Percentiles rank a stretch among this genome's conserved stretches.
Conservation (phyloP, 768 basidiomycete genomes). For the Agaricus subrufescens region DNA sequence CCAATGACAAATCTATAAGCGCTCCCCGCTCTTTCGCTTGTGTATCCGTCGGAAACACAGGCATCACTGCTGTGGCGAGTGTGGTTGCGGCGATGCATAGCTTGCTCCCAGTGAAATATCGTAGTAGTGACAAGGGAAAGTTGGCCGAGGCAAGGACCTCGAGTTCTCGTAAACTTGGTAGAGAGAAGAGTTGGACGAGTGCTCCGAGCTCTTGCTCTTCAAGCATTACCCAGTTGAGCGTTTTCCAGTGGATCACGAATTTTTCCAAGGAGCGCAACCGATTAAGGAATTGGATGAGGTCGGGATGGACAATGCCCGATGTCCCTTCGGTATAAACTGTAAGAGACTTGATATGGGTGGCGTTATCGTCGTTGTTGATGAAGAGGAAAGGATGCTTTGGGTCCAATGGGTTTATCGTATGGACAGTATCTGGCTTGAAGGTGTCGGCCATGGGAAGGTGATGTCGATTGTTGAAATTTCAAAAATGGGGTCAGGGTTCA, state of each 20-base stretch:
- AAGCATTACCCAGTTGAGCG: conserved; percentile 5
- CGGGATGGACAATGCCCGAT: neutral
- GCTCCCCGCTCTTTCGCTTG: neutral
- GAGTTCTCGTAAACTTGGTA: conserved; percentile 1
- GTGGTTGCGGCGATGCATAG: conserved; percentile 3
- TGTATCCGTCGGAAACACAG: neutral
- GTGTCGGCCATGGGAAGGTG: neutral
- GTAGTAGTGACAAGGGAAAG: conserved; percentile 3
- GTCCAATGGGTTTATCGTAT: conserved; percentile 6
- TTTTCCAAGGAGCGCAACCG: conserved; percentile 1
- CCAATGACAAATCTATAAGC: neutral
- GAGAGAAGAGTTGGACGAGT: conserved; percentile 5
- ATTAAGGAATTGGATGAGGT: conserved; percentile 3
- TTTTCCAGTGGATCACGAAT: conserved; percentile 9
- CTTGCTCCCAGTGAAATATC: neutral
- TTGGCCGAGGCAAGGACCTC: conserved; percentile 1
- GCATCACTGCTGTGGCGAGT: conserved; percentile 1
- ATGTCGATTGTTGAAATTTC: neutral
- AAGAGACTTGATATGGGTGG: conserved; percentile 1
- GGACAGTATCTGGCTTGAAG: neutral
- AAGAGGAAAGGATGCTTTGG: conserved; percentile 5
- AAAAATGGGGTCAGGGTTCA: conserved; percentile 1
- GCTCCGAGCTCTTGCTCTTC: neutral
- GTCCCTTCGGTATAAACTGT: conserved; percentile 2
- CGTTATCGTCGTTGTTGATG: neutral